Percentiles rank a stretch among this genome's conserved stretches.
These are phyloP conservation scores for Pleurotus pulmonarius DNA, from an alignment of 768 basidiomycete genomes.

Conservation along the genomic window DNA sequence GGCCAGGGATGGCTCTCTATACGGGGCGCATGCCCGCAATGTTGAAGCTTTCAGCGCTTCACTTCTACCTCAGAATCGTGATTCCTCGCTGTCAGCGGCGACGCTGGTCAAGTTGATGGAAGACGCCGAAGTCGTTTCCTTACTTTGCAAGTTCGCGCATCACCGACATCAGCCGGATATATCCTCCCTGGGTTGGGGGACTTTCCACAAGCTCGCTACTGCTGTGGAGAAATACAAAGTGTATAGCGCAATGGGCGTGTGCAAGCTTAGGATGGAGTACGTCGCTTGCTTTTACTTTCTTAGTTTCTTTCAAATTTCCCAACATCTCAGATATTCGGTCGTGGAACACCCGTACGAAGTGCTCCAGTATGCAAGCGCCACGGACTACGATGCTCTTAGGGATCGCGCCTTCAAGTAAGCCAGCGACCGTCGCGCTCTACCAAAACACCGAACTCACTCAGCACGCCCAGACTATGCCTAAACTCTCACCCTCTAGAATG, in stretches of 20 bases:
- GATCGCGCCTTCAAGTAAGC: background rate
- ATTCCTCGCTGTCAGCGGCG: background rate
- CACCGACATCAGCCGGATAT: constrained; percentile 16
- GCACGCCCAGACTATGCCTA: background rate
- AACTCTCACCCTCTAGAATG: background rate
- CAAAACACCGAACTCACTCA: background rate
- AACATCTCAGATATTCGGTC: background rate
- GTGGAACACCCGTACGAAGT: background rate
- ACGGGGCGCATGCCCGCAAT: background rate
- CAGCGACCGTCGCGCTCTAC: background rate
- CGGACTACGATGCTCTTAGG: background rate
- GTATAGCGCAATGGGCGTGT: constrained; percentile 14
- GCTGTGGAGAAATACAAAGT: constrained; percentile 22
- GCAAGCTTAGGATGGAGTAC: constrained; percentile 16
- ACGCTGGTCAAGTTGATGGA: background rate
- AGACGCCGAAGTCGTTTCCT: background rate
- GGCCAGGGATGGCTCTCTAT: background rate
- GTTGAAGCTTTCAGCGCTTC: background rate
- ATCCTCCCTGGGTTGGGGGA: constrained; percentile 6
- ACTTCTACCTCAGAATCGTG: background rate
- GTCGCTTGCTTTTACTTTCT: background rate
- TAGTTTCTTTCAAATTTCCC: background rate
- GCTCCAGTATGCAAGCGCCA: background rate
- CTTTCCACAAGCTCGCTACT: constrained; percentile 11
- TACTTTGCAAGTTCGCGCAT: constrained; percentile 18